Evolutionary conservation across 805 yeast genomes (phyloP).

Genomic region (Candida stauntonica): DNA sequence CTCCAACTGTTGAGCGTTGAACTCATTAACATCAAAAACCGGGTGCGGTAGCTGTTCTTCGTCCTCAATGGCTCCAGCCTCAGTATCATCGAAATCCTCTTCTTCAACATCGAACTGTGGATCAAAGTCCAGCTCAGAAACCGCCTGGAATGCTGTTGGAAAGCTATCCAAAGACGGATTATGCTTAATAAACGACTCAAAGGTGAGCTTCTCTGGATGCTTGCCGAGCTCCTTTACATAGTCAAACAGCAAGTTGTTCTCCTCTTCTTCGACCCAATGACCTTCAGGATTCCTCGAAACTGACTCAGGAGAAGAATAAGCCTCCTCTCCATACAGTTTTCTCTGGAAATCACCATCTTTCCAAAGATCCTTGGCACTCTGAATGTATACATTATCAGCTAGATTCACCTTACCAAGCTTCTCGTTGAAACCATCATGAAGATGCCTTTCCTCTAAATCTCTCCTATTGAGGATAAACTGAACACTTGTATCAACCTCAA

Average conservation of each 20-base stretch:
- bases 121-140: conserved; percentile 28
- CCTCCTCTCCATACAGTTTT: conserved; percentile 32
- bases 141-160: conserved; percentile 31
- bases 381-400: conserved; percentile 28
- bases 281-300: conserved; percentile 25
- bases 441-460: conserved; percentile 37
- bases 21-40: neutral
- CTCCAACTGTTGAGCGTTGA: conserved; percentile 7
- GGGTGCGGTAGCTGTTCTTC: conserved; percentile 4
- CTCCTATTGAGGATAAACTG: conserved; percentile 55
- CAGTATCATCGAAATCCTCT: conserved; percentile 5
- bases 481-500: conserved; percentile 71
- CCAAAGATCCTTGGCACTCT: conserved; percentile 52
- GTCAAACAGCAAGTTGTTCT: conserved; percentile 31
- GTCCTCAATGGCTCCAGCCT: conserved; percentile 8
- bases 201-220: conserved; percentile 5
- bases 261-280: conserved; percentile 41
- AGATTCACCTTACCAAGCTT: conserved; percentile 17
- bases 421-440: conserved; percentile 49
- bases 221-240: conserved; percentile 24
- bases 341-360: conserved; percentile 55
- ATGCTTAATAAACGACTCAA: conserved; percentile 22
- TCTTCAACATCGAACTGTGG: conserved; percentile 20
- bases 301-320: conserved; percentile 26
- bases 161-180: conserved; percentile 23